Evolutionary conservation across 257 asterid genomes (phyloP), one percentile per base, ranked within the genome.

Genomic region (Pogostemon cablin): DNA sequence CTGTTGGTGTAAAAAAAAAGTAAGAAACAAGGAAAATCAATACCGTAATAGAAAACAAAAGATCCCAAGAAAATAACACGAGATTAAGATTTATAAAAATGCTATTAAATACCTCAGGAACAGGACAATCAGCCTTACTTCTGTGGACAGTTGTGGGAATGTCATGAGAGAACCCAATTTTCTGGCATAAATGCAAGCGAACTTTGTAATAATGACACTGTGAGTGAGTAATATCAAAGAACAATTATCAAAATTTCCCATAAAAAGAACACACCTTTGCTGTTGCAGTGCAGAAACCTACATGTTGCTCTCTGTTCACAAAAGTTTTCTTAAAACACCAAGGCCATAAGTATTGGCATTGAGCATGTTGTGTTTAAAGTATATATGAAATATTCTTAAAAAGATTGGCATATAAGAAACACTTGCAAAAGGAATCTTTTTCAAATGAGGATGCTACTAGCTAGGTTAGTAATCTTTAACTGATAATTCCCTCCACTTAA

Each of bases 81-180:
- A 72, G 47, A 49, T 11, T 42, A 56, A 17, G 53, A 6, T 25
- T 25, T 25, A 44, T 11, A 62, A 40, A 42, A 57, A 59, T 49
- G 32, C 32, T 25, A 48, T 15, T 15, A 55, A 68, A 17, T 75
- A 91, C 99, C 98, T 95, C 99, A 9, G 93, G 99, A 63, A 91
- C 86, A 67, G 98, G 99, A 80, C 99, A 95, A 77, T 91, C 99
- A 73, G 96, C 99, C 84, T 91, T 95, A 80, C 99, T 95, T 79
- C 99, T 79, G 79, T 95, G 90, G 76, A 95, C 87, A 12, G 99
- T 95, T 59, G 99, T 95, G 41, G 99, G 99, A 81, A 95, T 95
- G 68, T 95, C 99, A 72, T 85, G 87, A 65, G 91, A 88, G 77
- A 85, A 91, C 63, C 96, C 95, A 79, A 67, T 83, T 71, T 95